Conservation (phyloP, 2,329 filamentous ascomycete species). For the Lecanoromycetidae sp. region DNA sequence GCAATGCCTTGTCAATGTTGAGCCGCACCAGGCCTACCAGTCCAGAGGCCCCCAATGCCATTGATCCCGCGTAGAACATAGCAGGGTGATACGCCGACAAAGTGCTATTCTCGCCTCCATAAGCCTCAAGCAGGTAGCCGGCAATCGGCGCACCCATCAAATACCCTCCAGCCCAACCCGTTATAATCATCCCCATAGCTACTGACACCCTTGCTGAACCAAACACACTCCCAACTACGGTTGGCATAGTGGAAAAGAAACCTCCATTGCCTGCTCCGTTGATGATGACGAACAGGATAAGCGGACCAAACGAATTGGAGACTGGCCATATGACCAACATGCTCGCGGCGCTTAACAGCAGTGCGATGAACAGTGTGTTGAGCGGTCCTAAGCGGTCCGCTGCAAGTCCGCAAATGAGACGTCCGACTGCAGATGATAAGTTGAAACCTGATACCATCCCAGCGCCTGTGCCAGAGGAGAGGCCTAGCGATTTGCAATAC, state of each 20-base stretch:
- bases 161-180: slow-evolving; percentile 35
- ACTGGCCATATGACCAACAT: slow-evolving; percentile 52
- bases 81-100: slow-evolving; percentile 46
- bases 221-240: slow-evolving; percentile 48
- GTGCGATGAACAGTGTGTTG: slow-evolving; percentile 42
- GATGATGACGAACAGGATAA: slow-evolving; percentile 46
- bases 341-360: slow-evolving; percentile 43
- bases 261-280: slow-evolving; percentile 51
- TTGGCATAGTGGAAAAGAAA: slow-evolving; percentile 54
- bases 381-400: slow-evolving; percentile 45
- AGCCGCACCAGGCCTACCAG: slow-evolving; percentile 25
- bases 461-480: slow-evolving; percentile 42
- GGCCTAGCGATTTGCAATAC: slow-evolving; percentile 43
- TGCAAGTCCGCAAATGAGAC: slow-evolving; percentile 42
- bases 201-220: slow-evolving; percentile 43
- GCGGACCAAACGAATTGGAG: slow-evolving; percentile 40
- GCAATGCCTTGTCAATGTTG: background rate
- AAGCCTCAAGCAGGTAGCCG: background rate
- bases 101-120: slow-evolving; percentile 25
- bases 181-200: slow-evolving; percentile 31
- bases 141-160: slow-evolving; percentile 30
- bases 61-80: slow-evolving; percentile 49
- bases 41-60: slow-evolving; percentile 36
- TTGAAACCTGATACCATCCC: slow-evolving; percentile 50
- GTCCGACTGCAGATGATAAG: slow-evolving; percentile 46